phyloP scores from a whole-genome alignment of 2,329 filamentous ascomycete species.

The Penicillium sclerotiorum region DNA sequence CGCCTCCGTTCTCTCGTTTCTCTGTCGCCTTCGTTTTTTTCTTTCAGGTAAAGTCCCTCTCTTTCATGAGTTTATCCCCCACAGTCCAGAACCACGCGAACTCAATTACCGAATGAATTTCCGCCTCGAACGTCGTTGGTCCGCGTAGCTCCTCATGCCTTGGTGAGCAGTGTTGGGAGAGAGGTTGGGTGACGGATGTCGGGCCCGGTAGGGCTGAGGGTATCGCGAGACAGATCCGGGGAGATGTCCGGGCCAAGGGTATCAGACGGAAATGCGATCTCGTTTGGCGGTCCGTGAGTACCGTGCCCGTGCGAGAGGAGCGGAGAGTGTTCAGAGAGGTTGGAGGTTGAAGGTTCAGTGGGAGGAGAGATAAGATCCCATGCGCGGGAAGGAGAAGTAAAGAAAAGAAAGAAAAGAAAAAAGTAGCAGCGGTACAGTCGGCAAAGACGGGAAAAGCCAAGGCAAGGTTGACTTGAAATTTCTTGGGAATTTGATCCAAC shows the following conservation, averaged over 20 bases:
- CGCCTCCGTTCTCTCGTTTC: no score
- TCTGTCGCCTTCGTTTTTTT: neutral
- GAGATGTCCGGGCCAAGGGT: slow-evolving; percentile 8
- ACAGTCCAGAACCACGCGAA: slow-evolving; percentile 12
- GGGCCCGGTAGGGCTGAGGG: slow-evolving; percentile 22
- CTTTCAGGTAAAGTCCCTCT: neutral
- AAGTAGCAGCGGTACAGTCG: no score
- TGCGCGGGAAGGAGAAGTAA: slow-evolving; percentile 1
- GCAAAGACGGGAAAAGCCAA: slow-evolving; percentile 7
- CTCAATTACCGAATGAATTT: slow-evolving; percentile 26
- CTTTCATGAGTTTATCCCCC: neutral
- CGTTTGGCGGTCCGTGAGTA: neutral
- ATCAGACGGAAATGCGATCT: neutral
- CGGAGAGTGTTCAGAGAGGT: slow-evolving; percentile 5
- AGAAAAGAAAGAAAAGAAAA: slow-evolving; percentile 3
- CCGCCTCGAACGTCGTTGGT: slow-evolving; percentile 24
- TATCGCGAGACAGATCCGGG: neutral
- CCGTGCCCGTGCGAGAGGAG: slow-evolving; percentile 6
- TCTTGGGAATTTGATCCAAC: slow-evolving; percentile 17
- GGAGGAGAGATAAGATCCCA: slow-evolving; percentile 1
- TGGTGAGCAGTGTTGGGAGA: slow-evolving; percentile 15
- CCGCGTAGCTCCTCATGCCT: slow-evolving; percentile 32
- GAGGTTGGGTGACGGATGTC: slow-evolving; percentile 10
- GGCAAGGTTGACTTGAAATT: slow-evolving; percentile 7
- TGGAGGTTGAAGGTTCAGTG: neutral